Conservation (phyloP, 2,329 filamentous ascomycete genomes). For the Rhynchosporium graminicola region DNA sequence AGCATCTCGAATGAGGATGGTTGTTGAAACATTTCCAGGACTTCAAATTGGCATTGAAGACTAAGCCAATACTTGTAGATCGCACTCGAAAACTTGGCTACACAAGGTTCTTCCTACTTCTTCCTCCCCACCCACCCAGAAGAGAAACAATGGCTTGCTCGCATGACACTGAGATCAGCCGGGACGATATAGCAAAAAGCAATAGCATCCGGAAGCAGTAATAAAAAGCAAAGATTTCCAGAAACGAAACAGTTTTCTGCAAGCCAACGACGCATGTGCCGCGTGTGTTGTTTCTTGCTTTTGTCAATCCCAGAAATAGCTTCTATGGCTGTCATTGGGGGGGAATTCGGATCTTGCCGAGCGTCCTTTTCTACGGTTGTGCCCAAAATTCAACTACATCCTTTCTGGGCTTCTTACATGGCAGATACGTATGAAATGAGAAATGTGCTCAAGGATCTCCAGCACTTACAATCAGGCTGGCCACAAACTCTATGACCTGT, state of each 20-base stretch:
- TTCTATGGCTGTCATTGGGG: background rate
- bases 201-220: background rate
- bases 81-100: no score
- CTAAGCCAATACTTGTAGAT: no score
- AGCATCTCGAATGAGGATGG: no score
- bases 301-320: background rate
- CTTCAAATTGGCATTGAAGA: no score
- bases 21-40: no score
- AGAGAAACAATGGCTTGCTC: background rate
- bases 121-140: no score
- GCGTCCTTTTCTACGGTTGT: background rate
- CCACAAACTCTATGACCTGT: no score
- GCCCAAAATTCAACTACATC: background rate
- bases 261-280: background rate
- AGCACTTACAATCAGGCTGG: no score
- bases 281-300: background rate
- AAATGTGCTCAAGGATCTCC: no score
- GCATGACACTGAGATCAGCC: background rate
- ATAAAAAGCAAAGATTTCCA: background rate
- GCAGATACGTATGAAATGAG: no score
- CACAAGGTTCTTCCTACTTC: no score
- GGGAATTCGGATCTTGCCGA: background rate
- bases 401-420: background rate
- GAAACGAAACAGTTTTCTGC: conserved; percentile 1
- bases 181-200: no score